Evolutionary conservation across 768 basidiomycete genomes (phyloP).

Genomic region (Pluteus cervinus): DNA sequence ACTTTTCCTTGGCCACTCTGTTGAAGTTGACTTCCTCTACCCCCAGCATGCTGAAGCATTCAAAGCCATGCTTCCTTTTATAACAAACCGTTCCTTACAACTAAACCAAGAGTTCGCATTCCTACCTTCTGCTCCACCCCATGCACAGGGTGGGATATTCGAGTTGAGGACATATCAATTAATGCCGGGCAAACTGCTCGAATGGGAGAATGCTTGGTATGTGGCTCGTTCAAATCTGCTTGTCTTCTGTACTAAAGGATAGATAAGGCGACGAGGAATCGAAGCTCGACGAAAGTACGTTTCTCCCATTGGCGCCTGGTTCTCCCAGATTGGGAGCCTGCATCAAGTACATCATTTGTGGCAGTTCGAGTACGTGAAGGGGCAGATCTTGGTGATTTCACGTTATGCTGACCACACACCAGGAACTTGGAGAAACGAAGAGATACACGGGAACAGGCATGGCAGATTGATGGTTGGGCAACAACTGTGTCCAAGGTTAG

Average conservation of each 20-base stretch:
- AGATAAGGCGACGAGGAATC: constrained; percentile 85
- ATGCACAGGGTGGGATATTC: constrained; percentile 83
- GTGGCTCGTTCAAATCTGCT: constrained; percentile 12
- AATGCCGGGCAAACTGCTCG: constrained; percentile 83
- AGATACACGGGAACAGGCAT: constrained; percentile 81
- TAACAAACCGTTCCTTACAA: constrained; percentile 69
- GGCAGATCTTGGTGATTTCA: constrained; percentile 6
- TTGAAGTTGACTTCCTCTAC: constrained; percentile 3
- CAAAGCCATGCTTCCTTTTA: constrained; percentile 68
- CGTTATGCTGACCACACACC: constrained; percentile 8
- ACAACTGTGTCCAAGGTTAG: constrained; percentile 87
- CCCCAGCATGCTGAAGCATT: constrained; percentile 61
- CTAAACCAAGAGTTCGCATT: constrained; percentile 94
- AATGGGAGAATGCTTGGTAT: constrained; percentile 94
- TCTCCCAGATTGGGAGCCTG: constrained; percentile 78
- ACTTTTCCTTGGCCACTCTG: constrained; percentile 2
- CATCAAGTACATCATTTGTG: constrained; percentile 95
- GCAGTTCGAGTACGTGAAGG: constrained; percentile 79
- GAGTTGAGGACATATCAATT: constrained; percentile 88
- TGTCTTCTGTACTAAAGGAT: constrained; percentile 40
- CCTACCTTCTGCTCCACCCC: constrained; percentile 86
- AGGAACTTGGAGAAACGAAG: constrained; percentile 78
- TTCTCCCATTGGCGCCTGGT: constrained; percentile 87
- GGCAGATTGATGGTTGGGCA: constrained; percentile 94
- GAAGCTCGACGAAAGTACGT: constrained; percentile 89